Evolutionary conservation across 495 filamentous ascomycete species (phyloP).

Genomic region (Evansstolkia leycettana): DNA sequence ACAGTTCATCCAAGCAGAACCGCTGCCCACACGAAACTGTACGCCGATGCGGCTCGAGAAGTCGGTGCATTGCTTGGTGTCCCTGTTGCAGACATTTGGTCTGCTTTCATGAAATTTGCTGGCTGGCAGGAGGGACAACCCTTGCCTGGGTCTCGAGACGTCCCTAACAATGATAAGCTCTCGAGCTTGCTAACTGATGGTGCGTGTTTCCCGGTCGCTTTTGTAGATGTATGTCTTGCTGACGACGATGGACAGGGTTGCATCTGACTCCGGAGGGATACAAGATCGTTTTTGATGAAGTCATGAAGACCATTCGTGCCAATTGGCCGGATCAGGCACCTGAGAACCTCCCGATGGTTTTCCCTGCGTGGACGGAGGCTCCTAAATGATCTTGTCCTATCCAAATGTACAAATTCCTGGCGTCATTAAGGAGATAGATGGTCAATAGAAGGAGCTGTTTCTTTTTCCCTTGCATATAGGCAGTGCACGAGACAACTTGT

Average conservation of each 20-base stretch:
- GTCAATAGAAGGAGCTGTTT: no score
- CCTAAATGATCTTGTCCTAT: slow-evolving; percentile 31
- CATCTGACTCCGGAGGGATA: slow-evolving; percentile 55
- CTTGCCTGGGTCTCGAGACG: slow-evolving; percentile 39
- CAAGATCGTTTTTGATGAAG: slow-evolving; percentile 40
- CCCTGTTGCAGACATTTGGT: slow-evolving; percentile 64
- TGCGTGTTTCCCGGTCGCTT: slow-evolving; percentile 15
- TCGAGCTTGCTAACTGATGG: slow-evolving; percentile 46
- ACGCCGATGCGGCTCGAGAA: slow-evolving; percentile 56
- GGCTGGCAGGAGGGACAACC: slow-evolving; percentile 48
- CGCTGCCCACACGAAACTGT: slow-evolving; percentile 50
- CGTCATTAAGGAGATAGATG: no score
- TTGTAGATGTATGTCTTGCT: background rate
- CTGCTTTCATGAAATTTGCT: slow-evolving; percentile 51
- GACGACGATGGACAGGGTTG: slow-evolving; percentile 33
- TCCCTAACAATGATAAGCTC: slow-evolving; percentile 35
- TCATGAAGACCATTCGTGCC: slow-evolving; percentile 38
- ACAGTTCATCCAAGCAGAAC: slow-evolving; percentile 42
- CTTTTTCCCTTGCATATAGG: no score
- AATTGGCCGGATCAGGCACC: slow-evolving; percentile 51
- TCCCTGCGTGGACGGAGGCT: slow-evolving; percentile 40
- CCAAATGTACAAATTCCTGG: no score
- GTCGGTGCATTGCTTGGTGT: slow-evolving; percentile 51
- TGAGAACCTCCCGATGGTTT: slow-evolving; percentile 35
- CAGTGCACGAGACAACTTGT: no score